Conservation (phyloP, 768 basidiomycete species). For the Kockovaella imperatae region DNA sequence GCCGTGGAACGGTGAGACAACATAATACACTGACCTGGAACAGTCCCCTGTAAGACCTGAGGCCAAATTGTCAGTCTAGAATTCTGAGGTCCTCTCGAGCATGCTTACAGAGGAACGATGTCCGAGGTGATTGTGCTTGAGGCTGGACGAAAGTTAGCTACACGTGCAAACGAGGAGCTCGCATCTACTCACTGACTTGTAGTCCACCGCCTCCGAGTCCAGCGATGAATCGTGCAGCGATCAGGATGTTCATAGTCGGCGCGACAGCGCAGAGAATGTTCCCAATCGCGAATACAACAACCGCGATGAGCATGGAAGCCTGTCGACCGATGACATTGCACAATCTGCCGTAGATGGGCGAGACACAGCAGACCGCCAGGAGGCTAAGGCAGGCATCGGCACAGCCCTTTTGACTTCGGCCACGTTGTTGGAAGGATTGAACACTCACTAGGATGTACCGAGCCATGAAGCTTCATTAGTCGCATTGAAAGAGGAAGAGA, state of each 20-base stretch:
- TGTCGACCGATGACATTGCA: slow-evolving; percentile 53
- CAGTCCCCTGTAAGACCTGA: slow-evolving; percentile 72
- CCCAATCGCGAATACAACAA: slow-evolving; percentile 68
- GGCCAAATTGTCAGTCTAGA: slow-evolving; percentile 3
- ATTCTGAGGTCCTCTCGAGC: not conserved
- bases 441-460: slow-evolving; percentile 63
- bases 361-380: slow-evolving; percentile 81
- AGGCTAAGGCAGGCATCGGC: slow-evolving; percentile 43
- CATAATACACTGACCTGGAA: too few relatives aligned
- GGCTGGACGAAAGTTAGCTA: slow-evolving; percentile 48
- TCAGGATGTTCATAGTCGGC: slow-evolving; percentile 25
- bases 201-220: slow-evolving; percentile 38
- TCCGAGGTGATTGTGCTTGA: slow-evolving; percentile 64
- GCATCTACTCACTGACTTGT: slow-evolving; percentile 28
- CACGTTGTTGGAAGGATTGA: not conserved
- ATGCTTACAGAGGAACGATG: slow-evolving; percentile 72
- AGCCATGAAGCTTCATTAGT: slow-evolving; percentile 64
- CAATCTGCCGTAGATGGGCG: slow-evolving; percentile 52
- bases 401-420: not conserved
- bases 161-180: not conserved
- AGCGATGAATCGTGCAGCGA: slow-evolving; percentile 23
- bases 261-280: slow-evolving; percentile 26
- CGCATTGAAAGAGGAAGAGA: slow-evolving; percentile 70
- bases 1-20: too few relatives aligned
- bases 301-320: slow-evolving; percentile 75